Percentiles rank a stretch among this genome's conserved stretches.
These are phyloP conservation scores for Crepidotus variabilis DNA, from an alignment of 768 basidiomycete species.

Conservation along the genomic window DNA sequence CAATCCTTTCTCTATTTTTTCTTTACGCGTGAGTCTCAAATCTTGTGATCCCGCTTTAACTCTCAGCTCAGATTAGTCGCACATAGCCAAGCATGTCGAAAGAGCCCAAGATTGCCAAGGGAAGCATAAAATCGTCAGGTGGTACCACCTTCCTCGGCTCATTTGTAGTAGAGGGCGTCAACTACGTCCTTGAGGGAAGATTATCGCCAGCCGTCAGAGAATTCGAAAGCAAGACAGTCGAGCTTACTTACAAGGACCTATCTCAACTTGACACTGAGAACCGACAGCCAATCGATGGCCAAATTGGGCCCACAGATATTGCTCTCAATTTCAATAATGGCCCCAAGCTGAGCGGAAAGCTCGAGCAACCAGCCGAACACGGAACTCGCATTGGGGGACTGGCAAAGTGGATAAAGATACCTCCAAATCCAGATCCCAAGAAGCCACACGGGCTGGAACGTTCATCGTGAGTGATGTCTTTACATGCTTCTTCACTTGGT, in stretches of 20 bases:
- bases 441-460: no score
- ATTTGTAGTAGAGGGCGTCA: not conserved
- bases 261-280: not conserved
- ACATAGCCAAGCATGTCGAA: no score
- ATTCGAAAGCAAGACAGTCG: not conserved
- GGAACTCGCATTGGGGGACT: not conserved
- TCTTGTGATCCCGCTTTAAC: not conserved
- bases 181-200: not conserved
- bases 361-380: not conserved
- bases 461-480: no score
- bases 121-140: not conserved
- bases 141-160: not conserved
- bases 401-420: not conserved
- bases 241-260: not conserved
- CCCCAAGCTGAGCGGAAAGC: not conserved
- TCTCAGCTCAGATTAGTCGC: not conserved
- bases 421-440: not conserved
- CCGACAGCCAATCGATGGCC: not conserved
- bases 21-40: no score
- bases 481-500: no score
- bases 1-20: no score
- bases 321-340: not conserved
- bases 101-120: not conserved
- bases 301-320: not conserved
- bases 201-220: not conserved